Conservation (phyloP, 345 rosid genomes). For the Stellera chamaejasme region DNA sequence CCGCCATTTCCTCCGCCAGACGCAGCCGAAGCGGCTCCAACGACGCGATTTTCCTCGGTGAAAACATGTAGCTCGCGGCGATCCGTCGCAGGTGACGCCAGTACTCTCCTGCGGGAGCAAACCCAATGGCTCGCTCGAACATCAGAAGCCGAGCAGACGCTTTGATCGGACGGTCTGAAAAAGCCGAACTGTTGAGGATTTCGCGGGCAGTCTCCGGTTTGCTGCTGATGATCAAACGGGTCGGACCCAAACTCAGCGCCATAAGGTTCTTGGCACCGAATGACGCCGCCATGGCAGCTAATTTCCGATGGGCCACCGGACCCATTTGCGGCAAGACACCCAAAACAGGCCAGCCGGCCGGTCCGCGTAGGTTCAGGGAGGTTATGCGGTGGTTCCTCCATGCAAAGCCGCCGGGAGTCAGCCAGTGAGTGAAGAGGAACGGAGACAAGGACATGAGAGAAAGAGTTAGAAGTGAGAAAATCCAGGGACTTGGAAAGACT, state of each 20-base stretch:
- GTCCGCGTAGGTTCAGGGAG: slow-evolving; percentile 31
- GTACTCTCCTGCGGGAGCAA: slow-evolving; percentile 46
- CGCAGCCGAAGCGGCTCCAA: slow-evolving; percentile 30
- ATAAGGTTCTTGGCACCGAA: slow-evolving; percentile 38
- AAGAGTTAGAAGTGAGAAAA: slow-evolving; percentile 17
- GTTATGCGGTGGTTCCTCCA: slow-evolving; percentile 36
- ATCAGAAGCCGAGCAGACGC: slow-evolving; percentile 44
- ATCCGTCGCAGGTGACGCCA: slow-evolving; percentile 52
- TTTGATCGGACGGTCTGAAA: slow-evolving; percentile 55
- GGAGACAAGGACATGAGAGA: slow-evolving; percentile 15
- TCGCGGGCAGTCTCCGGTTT: slow-evolving; percentile 54
- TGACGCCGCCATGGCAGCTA: slow-evolving; percentile 40
- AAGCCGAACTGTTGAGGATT: slow-evolving; percentile 41
- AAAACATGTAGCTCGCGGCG: slow-evolving; percentile 47
- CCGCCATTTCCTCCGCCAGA: slow-evolving; percentile 29
- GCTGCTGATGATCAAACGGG: slow-evolving; percentile 43
- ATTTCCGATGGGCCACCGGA: slow-evolving; percentile 45
- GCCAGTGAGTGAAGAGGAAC: slow-evolving; percentile 26
- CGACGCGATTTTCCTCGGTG: slow-evolving; percentile 32
- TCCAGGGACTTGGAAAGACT: slow-evolving; percentile 12
- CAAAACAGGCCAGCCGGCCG: slow-evolving; percentile 43
- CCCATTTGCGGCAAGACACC: slow-evolving; percentile 53
- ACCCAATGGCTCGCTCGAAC: slow-evolving; percentile 73
- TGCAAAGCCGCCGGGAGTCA: slow-evolving; percentile 61
- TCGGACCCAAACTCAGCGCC: slow-evolving; percentile 50